Evolutionary conservation across 2,329 filamentous ascomycete genomes (phyloP).

Genomic region (Pyrenophora graminea): DNA sequence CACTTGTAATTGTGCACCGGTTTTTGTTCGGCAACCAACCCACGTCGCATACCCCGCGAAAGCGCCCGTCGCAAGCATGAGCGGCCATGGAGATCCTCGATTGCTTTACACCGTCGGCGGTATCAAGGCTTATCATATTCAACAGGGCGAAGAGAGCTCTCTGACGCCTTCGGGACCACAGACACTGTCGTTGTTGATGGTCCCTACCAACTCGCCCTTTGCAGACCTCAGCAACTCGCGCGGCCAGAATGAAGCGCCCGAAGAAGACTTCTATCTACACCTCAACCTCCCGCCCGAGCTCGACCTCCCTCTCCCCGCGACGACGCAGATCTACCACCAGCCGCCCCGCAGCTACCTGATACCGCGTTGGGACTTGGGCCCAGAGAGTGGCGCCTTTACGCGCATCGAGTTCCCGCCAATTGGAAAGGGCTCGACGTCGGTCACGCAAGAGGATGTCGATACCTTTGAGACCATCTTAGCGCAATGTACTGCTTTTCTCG

Average conservation of each 20-base stretch:
- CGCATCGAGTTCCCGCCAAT: slow-evolving; percentile 84
- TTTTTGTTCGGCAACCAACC: neutral
- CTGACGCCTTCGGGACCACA: slow-evolving; percentile 86
- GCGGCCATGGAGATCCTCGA: slow-evolving; percentile 59
- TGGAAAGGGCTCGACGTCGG: slow-evolving; percentile 65
- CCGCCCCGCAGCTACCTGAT: slow-evolving; percentile 92
- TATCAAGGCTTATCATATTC: slow-evolving; percentile 88
- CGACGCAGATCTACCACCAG: slow-evolving; percentile 96
- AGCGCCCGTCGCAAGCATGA: slow-evolving; percentile 42
- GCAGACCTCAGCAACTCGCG: slow-evolving; percentile 60
- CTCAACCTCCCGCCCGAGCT: slow-evolving; percentile 93
- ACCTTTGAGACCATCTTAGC: slow-evolving; percentile 97
- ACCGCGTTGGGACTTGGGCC: slow-evolving; percentile 90
- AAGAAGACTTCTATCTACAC: slow-evolving; percentile 94
- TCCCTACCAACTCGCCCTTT: slow-evolving; percentile 80
- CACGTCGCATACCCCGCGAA: slow-evolving; percentile 14
- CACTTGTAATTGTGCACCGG: neutral
- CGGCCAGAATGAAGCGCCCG: slow-evolving; percentile 56
- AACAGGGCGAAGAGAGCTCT: slow-evolving; percentile 80
- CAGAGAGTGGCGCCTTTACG: slow-evolving; percentile 87
- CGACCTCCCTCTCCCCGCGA: slow-evolving; percentile 89
- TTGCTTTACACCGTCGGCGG: slow-evolving; percentile 69
- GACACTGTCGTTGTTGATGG: slow-evolving; percentile 92
- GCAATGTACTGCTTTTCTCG: slow-evolving; percentile 95
- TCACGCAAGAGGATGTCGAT: slow-evolving; percentile 87